phyloP scores from a whole-genome alignment of 371 early-diverging fungal species.

The Dinochytrium kinnereticum region DNA sequence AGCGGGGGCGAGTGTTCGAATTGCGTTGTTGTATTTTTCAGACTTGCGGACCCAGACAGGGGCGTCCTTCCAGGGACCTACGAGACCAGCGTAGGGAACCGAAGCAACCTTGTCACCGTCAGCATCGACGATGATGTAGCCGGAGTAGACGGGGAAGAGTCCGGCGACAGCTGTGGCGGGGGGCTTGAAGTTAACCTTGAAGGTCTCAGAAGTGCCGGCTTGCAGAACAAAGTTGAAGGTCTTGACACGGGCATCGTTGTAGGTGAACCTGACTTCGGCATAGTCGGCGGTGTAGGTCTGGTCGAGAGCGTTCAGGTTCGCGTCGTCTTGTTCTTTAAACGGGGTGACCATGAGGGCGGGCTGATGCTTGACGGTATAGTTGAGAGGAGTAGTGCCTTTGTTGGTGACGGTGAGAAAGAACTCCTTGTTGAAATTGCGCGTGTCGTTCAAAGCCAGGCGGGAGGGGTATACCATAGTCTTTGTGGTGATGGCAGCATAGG shows the following conservation, averaged over 20 bases:
- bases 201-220: too few species aligned
- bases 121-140: too few species aligned
- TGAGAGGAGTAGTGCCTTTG: slow-evolving; percentile 56
- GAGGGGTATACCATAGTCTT: slow-evolving; percentile 62
- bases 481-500: slow-evolving; percentile 60
- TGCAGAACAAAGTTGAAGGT: slow-evolving; percentile 16
- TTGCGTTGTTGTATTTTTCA: too few species aligned
- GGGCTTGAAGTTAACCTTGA: too few species aligned
- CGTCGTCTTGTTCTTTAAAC: slow-evolving; percentile 23
- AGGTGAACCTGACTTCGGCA: slow-evolving; percentile 20
- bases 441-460: slow-evolving; percentile 58
- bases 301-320: slow-evolving; percentile 1
- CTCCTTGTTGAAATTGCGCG: slow-evolving; percentile 49
- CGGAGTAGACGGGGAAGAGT: too few species aligned
- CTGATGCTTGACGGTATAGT: slow-evolving; percentile 58
- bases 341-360: slow-evolving; percentile 24
- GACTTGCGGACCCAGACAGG: too few species aligned
- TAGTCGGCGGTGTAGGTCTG: slow-evolving; percentile 24
- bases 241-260: background rate
- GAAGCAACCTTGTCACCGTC: too few species aligned
- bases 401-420: slow-evolving; percentile 61
- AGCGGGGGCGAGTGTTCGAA: too few species aligned
- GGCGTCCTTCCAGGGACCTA: too few species aligned
- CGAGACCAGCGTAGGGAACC: too few species aligned
- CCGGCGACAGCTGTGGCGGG: too few species aligned